Base-by-base conservation (phyloP, 768 basidiomycete species). In the Rhodotorula sphaerocarpa region DNA sequence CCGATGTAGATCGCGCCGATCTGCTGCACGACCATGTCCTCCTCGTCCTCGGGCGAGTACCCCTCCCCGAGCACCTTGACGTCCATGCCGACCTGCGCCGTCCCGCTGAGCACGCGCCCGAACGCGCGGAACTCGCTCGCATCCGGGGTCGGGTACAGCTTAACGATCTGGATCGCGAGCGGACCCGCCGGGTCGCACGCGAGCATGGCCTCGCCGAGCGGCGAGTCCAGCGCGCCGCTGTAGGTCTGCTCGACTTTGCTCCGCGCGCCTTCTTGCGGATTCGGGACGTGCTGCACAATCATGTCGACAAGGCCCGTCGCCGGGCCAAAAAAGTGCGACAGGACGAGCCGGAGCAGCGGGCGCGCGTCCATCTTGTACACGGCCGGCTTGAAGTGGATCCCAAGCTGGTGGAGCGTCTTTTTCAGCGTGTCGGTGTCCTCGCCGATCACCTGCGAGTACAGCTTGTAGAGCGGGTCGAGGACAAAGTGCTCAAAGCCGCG, bases 311-410 rank as follows among this genome's bases (percentile, higher is more conserved):
- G 79, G 2, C 95, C 95, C 1, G 84, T 86, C 5, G 90, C 79
- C 31, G 84, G 83, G 23, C 95, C 92, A 71, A 99, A 99, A 80
- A 99, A 99, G 74, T 96, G 92, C 72, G 88, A 86, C 63, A 95
- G 77, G 18, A 97, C 86, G 43, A 86, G 89, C 77, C 96, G 95
- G 69, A 99, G 78, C 54, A 99, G 78, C 5, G 95, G 95, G 58
- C 93, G 79, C 9, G 91, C 91, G 73, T 99, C 95, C 90, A 99
- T 96, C 79, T 96, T 97, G 81, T 86, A 99, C 82, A 89, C 86
- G 36, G 90, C 80, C 0, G 91, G 86, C 77, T 92, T 95, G 68
- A 99, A 78, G 44, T 82, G 79, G 72, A 99, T 97, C 3, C 84
- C 83, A 39, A 99, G 80, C 15, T 80, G 79, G 1, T 46, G 46